phyloP scores from a whole-genome alignment of 2,329 filamentous ascomycete genomes.

The Fusarium armeniacum region DNA sequence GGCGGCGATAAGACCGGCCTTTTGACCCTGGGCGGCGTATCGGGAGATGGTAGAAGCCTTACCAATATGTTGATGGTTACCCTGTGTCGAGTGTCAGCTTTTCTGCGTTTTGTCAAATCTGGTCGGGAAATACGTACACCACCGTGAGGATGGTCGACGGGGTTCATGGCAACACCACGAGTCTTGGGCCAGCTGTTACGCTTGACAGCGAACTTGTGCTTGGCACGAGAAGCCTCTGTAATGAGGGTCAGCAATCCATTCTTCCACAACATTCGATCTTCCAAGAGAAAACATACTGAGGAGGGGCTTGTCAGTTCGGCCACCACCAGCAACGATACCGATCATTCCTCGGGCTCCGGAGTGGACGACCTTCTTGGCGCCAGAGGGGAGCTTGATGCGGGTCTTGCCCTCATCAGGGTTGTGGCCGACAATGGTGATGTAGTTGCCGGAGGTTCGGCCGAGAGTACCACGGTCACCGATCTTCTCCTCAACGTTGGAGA shows the following conservation, averaged over 20 bases:
- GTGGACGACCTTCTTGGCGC: constrained; percentile 98
- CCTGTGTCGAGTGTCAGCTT: constrained; percentile 67
- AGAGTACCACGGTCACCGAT: constrained; percentile 95
- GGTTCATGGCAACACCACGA: constrained; percentile 99
- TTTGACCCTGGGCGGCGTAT: constrained; percentile 98
- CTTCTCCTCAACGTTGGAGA: constrained; percentile 99
- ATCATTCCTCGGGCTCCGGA: constrained; percentile 97
- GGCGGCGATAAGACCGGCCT: constrained; percentile 99
- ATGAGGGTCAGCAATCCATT: constrained; percentile 57
- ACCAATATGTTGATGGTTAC: constrained; percentile 99
- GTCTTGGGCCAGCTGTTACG: constrained; percentile 99
- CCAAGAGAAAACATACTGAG: constrained; percentile 75
- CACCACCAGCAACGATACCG: constrained; percentile 98
- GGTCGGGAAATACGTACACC: constrained; percentile 69
- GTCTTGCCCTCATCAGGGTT: constrained; percentile 99
- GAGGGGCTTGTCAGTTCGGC: constrained; percentile 99
- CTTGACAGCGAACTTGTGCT: constrained; percentile 99
- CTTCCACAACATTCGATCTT: background rate
- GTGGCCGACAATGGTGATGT: constrained; percentile 97
- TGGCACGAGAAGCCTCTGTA: constrained; percentile 96
- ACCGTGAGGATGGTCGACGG: constrained; percentile 98
- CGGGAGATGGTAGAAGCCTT: constrained; percentile 99
- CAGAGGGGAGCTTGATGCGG: constrained; percentile 98
- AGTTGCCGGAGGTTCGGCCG: constrained; percentile 98
- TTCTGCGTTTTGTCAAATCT: constrained; percentile 26